Evolutionary conservation across 331 rosid species (phyloP).

Genomic region (Rosa hybrid): DNA sequence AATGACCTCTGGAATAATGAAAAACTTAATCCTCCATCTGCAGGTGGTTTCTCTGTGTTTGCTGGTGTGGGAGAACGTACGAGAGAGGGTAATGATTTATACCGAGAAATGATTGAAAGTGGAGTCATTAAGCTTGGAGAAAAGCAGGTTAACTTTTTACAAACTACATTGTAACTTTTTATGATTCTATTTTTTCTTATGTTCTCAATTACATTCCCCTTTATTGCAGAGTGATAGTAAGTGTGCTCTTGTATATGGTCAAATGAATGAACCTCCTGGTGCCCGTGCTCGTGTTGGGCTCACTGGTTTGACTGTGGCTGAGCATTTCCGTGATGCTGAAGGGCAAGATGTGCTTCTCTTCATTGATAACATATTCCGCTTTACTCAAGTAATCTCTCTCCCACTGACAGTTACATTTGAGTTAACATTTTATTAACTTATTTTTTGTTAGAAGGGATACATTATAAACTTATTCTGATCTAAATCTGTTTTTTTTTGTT

Average conservation of each 20-base stretch:
- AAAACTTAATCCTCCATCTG: constrained; percentile 9
- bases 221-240: constrained; percentile 74
- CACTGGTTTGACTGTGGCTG: constrained; percentile 93
- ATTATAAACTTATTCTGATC: neutral
- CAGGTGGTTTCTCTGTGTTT: constrained; percentile 99
- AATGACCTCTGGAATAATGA: neutral
- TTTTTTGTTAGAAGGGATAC: neutral
- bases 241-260: constrained; percentile 95
- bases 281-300: constrained; percentile 99
- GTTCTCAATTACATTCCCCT: neutral
- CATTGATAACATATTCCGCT: constrained; percentile 94
- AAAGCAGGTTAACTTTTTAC: constrained; percentile 62
- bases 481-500: constrained; percentile 51
- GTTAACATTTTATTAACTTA: neutral
- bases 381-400: constrained; percentile 66
- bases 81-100: constrained; percentile 97
- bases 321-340: constrained; percentile 97
- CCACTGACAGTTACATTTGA: neutral
- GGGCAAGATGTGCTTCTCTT: constrained; percentile 99
- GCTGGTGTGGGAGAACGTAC: constrained; percentile 99
- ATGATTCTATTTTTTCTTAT: neutral
- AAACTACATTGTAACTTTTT: neutral
- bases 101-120: constrained; percentile 99
- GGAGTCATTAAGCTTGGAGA: constrained; percentile 97
- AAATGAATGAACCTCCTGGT: constrained; percentile 99